Conservation (phyloP, 2,329 filamentous ascomycete species). For the Colletotrichum paranaense region DNA sequence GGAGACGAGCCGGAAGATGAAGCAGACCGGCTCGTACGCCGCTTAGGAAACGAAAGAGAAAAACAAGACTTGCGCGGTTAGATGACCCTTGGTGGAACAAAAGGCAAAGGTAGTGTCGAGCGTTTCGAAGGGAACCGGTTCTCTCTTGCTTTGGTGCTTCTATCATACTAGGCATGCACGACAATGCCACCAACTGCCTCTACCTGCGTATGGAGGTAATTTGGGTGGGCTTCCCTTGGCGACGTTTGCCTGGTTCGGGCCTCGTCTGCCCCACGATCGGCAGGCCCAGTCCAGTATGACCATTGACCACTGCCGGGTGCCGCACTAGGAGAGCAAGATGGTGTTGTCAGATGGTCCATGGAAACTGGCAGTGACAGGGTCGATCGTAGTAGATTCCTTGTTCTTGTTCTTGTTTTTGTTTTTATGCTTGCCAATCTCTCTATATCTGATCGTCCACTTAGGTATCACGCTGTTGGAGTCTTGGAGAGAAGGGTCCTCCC, state of each 20-base stretch:
- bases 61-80: constrained; percentile 1
- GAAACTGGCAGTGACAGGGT: background rate
- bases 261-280: constrained; percentile 29
- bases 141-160: background rate
- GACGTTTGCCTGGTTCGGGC: constrained; percentile 30
- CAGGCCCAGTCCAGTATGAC: constrained; percentile 24
- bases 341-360: background rate
- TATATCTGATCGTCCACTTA: background rate
- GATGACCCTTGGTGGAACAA: background rate
- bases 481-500: background rate
- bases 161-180: constrained; percentile 6
- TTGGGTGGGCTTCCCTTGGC: background rate
- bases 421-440: background rate
- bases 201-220: no score
- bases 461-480: background rate
- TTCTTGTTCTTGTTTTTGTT: background rate
- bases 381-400: background rate
- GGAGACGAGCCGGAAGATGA: constrained; percentile 14
- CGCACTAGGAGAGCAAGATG: background rate
- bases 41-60: constrained; percentile 15
- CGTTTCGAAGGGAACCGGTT: background rate
- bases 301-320: background rate
- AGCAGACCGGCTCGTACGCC: constrained; percentile 22
- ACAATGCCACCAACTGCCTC: background rate
- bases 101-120: background rate